Conservation (phyloP, 495 filamentous ascomycete species). For the Glonium stellatum region DNA sequence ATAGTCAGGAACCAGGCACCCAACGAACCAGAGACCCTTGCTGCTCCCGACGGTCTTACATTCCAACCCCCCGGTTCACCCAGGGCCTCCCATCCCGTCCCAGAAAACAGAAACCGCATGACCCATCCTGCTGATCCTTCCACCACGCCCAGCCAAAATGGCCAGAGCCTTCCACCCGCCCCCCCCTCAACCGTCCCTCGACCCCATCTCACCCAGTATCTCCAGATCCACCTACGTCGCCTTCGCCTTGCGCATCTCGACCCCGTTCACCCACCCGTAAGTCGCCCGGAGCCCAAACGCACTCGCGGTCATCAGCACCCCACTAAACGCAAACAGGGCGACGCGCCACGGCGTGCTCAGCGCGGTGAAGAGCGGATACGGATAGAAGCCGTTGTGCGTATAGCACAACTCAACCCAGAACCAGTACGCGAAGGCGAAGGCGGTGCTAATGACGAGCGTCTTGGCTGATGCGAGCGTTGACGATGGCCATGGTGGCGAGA, state of each 20-base stretch:
- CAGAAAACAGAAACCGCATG: no score
- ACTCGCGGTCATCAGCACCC: constrained; percentile 62
- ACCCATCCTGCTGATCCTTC: no score
- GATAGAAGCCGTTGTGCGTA: constrained; percentile 73
- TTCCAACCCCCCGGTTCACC: background rate
- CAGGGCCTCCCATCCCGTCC: no score
- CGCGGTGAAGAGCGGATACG: constrained; percentile 73
- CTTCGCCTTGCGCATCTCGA: constrained; percentile 15
- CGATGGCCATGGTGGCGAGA: constrained; percentile 72
- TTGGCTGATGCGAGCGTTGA: constrained; percentile 50
- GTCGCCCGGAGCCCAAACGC: constrained; percentile 60
- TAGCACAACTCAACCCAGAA: constrained; percentile 82
- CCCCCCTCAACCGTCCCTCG: no score
- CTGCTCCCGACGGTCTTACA: background rate
- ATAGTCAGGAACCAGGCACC: background rate
- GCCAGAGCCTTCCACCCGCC: no score
- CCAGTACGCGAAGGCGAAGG: constrained; percentile 73
- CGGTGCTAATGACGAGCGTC: constrained; percentile 50
- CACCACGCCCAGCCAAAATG: no score
- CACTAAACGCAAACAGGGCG: constrained; percentile 62
- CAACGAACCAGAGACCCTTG: background rate
- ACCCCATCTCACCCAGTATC: no score
- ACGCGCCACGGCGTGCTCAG: constrained; percentile 55
- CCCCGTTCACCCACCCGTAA: constrained; percentile 64
- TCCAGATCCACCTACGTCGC: background rate